Evolutionary conservation across 2,329 filamentous ascomycete species (phyloP), one percentile per base, ranked within the genome.

Genomic region (Colletotrichum sp.): DNA sequence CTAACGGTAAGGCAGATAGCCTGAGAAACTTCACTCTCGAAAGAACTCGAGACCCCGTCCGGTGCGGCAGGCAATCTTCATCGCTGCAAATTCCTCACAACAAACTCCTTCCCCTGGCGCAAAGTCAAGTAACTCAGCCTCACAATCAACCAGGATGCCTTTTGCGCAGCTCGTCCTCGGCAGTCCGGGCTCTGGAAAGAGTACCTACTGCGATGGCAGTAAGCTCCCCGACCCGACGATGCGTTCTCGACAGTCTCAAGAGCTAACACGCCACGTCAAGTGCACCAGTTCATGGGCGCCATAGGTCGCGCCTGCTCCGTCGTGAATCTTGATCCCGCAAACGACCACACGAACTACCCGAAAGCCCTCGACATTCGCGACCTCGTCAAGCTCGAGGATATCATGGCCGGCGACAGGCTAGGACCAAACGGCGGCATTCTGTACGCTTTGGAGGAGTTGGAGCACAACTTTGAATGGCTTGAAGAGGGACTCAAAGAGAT

Each of bases 161-260:
- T 92, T 92, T 81, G 91, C 89, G 75, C 95, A 98, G 87, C 92
- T 98, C 59, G 93, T 98, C 49, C 93, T 98, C 81, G 97, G 97
- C n/a, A 96, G 96, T 79, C 97, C 97, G 8, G 97, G 97, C 81
- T 93, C 96, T 34, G 97, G 97, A 77, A 99, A 99, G 88, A 98
- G 96, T 79, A 99, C 97, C 9, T 98, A 98, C 84, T 99, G 96
- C 89, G 95, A 99, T 92, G 97, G 97, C 83, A 98, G 92, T 93
- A 85, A 84, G 92, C 12, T 24, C 12, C 8, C 28, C n/a, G n/a
- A 60, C 52, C 39, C 55, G 36, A 66, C 71, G 65, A 57, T 62
- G 67, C 62, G 71, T 32, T 12, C 60, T 75, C 16, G n/a, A 18
- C 34, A n/a, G 65, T 24, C 49, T 39, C 36, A 8, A 52, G 28